Evolutionary conservation across 2,329 filamentous ascomycete genomes (phyloP).

Genomic region (Clonostachys sp.): DNA sequence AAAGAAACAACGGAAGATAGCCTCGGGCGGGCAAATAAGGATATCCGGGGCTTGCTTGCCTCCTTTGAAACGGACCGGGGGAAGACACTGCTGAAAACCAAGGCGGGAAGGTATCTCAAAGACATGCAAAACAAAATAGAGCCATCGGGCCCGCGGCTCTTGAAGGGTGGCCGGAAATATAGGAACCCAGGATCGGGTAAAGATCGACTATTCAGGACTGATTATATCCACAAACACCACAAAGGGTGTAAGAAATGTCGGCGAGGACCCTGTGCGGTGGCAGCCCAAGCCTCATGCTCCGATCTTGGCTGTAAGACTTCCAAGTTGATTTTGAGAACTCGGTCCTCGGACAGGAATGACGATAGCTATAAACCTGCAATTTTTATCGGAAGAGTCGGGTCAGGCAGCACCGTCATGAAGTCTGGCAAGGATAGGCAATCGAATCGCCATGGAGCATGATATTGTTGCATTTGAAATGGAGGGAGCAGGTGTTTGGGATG

Average conservation of each 20-base stretch:
- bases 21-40: constrained; percentile 15
- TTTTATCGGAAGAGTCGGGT: neutral
- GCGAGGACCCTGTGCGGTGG: neutral
- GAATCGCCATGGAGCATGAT: neutral
- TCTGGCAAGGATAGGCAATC: neutral
- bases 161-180: neutral
- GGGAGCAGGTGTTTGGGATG: constrained; percentile 20
- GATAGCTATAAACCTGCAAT: neutral
- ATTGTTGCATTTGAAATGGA: constrained; percentile 22
- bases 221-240: neutral
- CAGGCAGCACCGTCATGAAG: neutral
- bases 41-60: constrained; percentile 11
- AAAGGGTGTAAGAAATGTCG: no score
- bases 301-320: neutral
- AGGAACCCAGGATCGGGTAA: neutral
- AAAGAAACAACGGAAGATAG: constrained; percentile 16
- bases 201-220: neutral
- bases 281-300: neutral
- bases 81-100: neutral
- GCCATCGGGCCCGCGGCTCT: no score
- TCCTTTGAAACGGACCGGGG: neutral
- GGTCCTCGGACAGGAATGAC: no score
- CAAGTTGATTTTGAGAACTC: no score
- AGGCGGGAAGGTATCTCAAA: neutral
- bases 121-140: neutral